A percentile compares a stretch with the other conserved stretches of the same genome.
These are phyloP conservation scores for Heteromeles arbutifolia DNA, from an alignment of 306 rosid species.

Conservation along the genomic window DNA sequence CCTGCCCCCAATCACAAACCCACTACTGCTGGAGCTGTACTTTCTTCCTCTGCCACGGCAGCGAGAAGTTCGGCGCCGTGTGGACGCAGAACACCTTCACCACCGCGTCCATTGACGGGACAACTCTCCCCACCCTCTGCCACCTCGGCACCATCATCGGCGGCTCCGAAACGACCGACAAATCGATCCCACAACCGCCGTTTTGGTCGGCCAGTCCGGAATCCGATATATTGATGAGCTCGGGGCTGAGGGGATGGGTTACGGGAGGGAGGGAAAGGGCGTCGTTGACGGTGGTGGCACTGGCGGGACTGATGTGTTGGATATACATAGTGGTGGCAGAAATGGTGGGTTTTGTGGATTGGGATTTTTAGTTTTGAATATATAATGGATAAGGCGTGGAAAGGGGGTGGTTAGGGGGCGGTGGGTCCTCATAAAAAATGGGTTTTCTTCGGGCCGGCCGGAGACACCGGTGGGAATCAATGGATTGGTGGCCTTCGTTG, in stretches of 20 bases:
- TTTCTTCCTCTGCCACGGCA: slow-evolving; percentile 87
- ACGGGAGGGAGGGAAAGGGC: slow-evolving; percentile 15
- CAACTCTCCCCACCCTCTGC: slow-evolving; percentile 36
- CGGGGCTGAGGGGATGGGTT: neutral
- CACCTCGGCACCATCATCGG: slow-evolving; percentile 16
- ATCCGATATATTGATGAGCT: slow-evolving; percentile 1
- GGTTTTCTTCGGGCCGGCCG: neutral
- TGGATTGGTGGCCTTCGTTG: neutral
- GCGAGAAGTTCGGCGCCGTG: slow-evolving; percentile 70
- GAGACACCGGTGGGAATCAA: neutral
- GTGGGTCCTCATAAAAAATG: neutral
- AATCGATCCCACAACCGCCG: slow-evolving; percentile 11
- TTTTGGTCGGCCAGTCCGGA: slow-evolving; percentile 30
- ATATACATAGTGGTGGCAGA: neutral
- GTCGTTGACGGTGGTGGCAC: slow-evolving; percentile 16
- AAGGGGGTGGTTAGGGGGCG: neutral
- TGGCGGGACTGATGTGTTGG: slow-evolving; percentile 8
- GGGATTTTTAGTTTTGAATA: slow-evolving; percentile 29
- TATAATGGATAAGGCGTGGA: neutral
- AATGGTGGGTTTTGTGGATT: slow-evolving; percentile 21
- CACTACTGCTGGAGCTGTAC: slow-evolving; percentile 69
- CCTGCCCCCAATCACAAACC: slow-evolving; percentile 58
- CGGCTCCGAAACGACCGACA: slow-evolving; percentile 14
- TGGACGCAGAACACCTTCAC: slow-evolving; percentile 85
- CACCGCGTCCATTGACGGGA: slow-evolving; percentile 75